Conservation (phyloP, 2,329 filamentous ascomycete genomes). For the Aspergillus chevalieri region DNA sequence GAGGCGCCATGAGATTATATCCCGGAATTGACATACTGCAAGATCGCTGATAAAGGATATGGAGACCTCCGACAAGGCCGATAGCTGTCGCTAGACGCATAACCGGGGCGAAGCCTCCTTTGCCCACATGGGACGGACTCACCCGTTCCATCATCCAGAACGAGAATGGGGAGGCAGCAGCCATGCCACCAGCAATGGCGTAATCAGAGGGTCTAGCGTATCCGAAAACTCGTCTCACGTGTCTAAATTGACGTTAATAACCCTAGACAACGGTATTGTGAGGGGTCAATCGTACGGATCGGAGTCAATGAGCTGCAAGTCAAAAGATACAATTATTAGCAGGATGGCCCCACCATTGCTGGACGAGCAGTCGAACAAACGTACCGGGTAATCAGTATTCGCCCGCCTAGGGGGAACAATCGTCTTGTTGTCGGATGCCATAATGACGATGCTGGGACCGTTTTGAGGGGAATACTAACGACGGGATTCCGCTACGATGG, state of each 20-base stretch:
- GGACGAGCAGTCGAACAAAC: slow-evolving; percentile 30
- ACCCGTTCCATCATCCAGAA: slow-evolving; percentile 77
- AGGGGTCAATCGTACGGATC: slow-evolving; percentile 68
- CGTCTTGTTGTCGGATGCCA: slow-evolving; percentile 35
- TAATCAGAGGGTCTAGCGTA: slow-evolving; percentile 89
- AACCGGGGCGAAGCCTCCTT: slow-evolving; percentile 71
- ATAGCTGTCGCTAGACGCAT: slow-evolving; percentile 73
- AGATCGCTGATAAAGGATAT: slow-evolving; percentile 80
- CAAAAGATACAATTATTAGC: slow-evolving; percentile 12
- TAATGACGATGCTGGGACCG: slow-evolving; percentile 13
- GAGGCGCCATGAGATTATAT: neutral
- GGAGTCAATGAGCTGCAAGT: slow-evolving; percentile 86
- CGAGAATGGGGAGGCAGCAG: slow-evolving; percentile 65
- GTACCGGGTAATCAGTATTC: slow-evolving; percentile 79
- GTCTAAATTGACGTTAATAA: slow-evolving; percentile 51
- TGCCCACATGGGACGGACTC: slow-evolving; percentile 76
- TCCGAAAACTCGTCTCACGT: slow-evolving; percentile 80
- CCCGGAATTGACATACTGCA: slow-evolving; percentile 56
- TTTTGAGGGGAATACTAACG: neutral
- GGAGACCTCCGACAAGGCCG: slow-evolving; percentile 69
- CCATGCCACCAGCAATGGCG: slow-evolving; percentile 60
- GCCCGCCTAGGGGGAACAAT: slow-evolving; percentile 71
- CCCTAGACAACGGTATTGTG: slow-evolving; percentile 2
- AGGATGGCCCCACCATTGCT: slow-evolving; percentile 1
- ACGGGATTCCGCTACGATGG: slow-evolving; percentile 14